Evolutionary conservation across 1,284 basidiomycete genomes (phyloP).

Genomic region (Pseudozyma sp.): DNA sequence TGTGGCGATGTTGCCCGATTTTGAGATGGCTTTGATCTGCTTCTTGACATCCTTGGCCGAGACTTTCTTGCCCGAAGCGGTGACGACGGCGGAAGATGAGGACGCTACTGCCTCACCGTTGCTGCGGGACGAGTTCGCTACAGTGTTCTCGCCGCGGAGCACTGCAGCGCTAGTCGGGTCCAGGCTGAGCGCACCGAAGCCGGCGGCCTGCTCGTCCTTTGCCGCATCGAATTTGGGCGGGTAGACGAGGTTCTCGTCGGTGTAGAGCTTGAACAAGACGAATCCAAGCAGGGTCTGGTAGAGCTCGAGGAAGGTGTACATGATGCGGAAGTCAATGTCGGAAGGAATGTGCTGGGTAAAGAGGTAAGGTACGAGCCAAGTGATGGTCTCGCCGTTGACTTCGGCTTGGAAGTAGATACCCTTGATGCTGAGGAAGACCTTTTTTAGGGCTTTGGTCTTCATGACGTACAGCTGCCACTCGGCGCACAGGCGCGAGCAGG

Average conservation of each 20-base stretch:
- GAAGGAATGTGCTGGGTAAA: conserved; percentile 94
- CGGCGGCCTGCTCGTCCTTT: conserved; percentile 84
- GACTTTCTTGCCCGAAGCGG: conserved; percentile 69
- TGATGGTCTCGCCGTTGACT: conserved; percentile 89
- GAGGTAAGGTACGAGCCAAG: conserved; percentile 97
- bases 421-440: conserved; percentile 97
- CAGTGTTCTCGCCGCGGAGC: conserved; percentile 53
- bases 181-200: conserved; percentile 89
- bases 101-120: conserved; percentile 33
- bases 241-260: conserved; percentile 91
- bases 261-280: conserved; percentile 96
- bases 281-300: conserved; percentile 97
- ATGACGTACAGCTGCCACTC: conserved; percentile 87
- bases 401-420: conserved; percentile 98
- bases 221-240: conserved; percentile 87
- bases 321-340: conserved; percentile 97
- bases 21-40: conserved; percentile 72
- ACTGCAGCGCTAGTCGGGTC: conserved; percentile 72
- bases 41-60: conserved; percentile 71
- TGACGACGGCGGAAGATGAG: conserved; percentile 37
- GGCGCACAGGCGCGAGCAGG: conserved; percentile 81
- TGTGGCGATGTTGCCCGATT: conserved; percentile 24
- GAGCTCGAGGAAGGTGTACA: conserved; percentile 97
- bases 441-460: conserved; percentile 85
- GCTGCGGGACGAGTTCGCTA: conserved; percentile 5